Evolutionary conservation across 306 rosid species (phyloP), one percentile per base, ranked within the genome.

Genomic region (Rubus idaeus): DNA sequence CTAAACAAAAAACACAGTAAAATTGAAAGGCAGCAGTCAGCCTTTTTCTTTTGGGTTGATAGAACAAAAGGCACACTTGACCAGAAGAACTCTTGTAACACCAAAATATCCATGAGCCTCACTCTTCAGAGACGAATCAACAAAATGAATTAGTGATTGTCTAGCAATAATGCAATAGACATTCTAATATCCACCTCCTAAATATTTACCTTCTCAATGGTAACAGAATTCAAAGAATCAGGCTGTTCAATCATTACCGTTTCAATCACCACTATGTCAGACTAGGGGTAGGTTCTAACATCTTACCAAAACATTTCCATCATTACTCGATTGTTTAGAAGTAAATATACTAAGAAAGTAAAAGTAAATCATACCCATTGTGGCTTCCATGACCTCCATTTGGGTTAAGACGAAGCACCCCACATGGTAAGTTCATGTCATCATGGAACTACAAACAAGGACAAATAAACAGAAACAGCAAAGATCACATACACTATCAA

Each of bases 301-400:
- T 2, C 18, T 20, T 7, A 8, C 5, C 51, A n/a, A 73, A 44
- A 55, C 8, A 13, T 12, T 58, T 5, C 6, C 70, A 77, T 23
- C 68, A 46, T 46, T 35, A n/a, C 61, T 44, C 46, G 13, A 16
- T 45, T 51, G 35, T 4, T 35, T 8, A 26, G 37, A 37, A n/a
- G 46, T 55, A 70, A 42, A 69, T 13, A 8, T 37, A 39, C 37
- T 46, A 6, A 35, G 42, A 46, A 37, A 39, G 0, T 9, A 11
- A 47, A 30, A 39, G 5, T 26, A 21, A 21, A 73, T 18, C 58
- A 30, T 90, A 95, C 97, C 97, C 97, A 35, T 91, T 92, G 89
- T 89, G 99, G 87, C 91, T 67, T 83, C 91, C 88, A 74, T 89
- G 92, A 75, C 97, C 94, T 73, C 99, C 99, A 77, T 90, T 89